These are phyloP conservation scores for Zea luxurians DNA, from an alignment of 176 grass and related monocot genomes.

Conservation along the genomic window DNA sequence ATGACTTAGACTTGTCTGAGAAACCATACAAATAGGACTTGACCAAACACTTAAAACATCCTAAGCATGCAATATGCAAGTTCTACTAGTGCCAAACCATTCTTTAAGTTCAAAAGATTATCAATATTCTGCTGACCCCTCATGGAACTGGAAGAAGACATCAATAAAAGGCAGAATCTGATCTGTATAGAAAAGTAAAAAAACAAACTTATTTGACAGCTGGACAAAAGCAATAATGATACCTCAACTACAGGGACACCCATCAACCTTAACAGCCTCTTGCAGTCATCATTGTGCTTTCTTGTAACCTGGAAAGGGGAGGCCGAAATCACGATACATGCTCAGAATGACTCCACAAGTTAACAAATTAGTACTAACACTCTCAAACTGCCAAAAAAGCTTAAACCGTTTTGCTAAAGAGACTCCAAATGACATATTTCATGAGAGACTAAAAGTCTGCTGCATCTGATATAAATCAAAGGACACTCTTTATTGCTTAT, in stretches of 20 bases:
- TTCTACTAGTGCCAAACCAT: neutral
- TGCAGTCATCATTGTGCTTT: conserved; percentile 90
- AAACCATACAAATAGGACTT: conserved; percentile 14
- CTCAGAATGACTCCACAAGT: neutral
- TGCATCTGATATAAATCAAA: conserved; percentile 32
- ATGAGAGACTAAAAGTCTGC: neutral
- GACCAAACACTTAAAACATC: conserved; percentile 18
- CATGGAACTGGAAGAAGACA: conserved; percentile 18
- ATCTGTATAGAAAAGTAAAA: neutral
- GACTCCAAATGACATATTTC: conserved; percentile 9
- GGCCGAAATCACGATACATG: neutral
- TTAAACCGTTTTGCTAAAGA: neutral
- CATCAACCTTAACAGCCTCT: conserved; percentile 77
- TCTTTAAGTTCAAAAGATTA: conserved; percentile 16
- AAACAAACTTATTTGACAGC: conserved; percentile 19
- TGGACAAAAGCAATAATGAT: conserved; percentile 20
- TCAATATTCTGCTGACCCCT: conserved; percentile 5
- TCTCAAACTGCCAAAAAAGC: neutral
- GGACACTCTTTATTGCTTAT: neutral
- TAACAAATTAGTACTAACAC: neutral
- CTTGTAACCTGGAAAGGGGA: conserved; percentile 54
- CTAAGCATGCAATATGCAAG: neutral
- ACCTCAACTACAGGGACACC: conserved; percentile 89
- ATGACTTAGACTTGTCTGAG: conserved; percentile 11
- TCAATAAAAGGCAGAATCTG: conserved; percentile 14